Evolutionary conservation across 2,329 filamentous ascomycete genomes (phyloP).

Genomic region (Penicillium sp.): DNA sequence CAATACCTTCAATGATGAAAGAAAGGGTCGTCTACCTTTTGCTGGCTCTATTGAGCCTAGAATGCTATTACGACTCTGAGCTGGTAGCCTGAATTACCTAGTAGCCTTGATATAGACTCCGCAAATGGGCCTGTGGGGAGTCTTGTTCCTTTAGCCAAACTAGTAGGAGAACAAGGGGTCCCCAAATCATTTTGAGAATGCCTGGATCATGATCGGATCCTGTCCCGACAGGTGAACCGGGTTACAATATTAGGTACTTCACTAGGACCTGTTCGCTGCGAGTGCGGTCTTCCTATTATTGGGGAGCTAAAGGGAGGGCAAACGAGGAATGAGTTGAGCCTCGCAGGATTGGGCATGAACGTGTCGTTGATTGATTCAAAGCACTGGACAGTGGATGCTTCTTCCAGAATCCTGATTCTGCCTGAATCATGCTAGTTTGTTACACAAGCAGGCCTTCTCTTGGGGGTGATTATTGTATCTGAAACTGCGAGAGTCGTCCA

Average conservation of each 20-base stretch:
- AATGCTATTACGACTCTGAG: neutral
- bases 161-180: neutral
- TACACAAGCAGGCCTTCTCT: neutral
- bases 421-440: neutral
- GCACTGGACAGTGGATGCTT: neutral
- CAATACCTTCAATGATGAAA: neutral
- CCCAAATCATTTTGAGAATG: neutral
- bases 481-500: neutral
- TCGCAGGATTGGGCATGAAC: neutral
- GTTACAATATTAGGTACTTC: neutral
- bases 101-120: neutral
- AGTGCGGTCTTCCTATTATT: neutral
- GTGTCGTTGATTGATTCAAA: neutral
- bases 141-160: neutral
- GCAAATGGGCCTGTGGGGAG: neutral
- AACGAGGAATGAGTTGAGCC: neutral
- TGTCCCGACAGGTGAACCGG: neutral
- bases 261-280: neutral
- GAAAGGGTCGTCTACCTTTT: neutral
- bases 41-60: neutral
- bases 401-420: neutral
- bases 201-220: neutral
- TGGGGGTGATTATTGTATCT: neutral
- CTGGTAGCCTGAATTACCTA: neutral
- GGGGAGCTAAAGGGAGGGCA: slow-evolving; percentile 2